Base-by-base conservation (phyloP, 139 green algal species). In the Zygnema cylindricum region DNA sequence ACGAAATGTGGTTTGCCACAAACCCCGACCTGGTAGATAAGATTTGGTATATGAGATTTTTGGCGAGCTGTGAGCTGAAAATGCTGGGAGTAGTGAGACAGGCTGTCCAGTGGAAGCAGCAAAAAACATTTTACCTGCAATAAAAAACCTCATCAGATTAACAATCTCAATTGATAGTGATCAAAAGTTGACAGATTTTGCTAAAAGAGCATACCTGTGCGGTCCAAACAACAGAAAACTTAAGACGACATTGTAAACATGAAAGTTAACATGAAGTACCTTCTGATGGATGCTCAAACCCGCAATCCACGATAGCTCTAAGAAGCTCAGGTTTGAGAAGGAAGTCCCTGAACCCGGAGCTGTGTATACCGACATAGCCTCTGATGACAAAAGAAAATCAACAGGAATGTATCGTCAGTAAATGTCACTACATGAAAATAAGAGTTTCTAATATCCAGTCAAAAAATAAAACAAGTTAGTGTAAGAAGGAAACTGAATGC, bases 261-360 rank as follows among this genome's bases (percentile, higher is more conserved):
- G 30, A 73, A 73, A 35, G 30, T 73, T 25, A 43, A 49, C 25
- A 23, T 3, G 35, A 83, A 23, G 35, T 79, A 99, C 97, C 97
- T 94, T 99, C 98, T n/a, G 95, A 98, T 0, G 98, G 98, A 92
- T 99, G 98, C 93, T 99, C 98, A 85, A 99, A 99, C 36, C 98
- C 98, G 90, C 96, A 98, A 90, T 98, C 96, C 36, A 96, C 93
- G 85, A 99, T 99, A 35, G 98, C 96, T 40, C 96, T 93, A 69
- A 99, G 90, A 69, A 99, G 93, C 92, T 99, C 96, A 0, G 96
- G 95, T 91, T 98, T 98, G 57, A 99, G 92, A 69, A 99, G 93
- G 82, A 99, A 98, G 84, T 99, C 98, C 76, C 98, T 98, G 95
- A 99, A 99, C 43, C 98, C 97, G 1, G 95, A 96, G 35, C 95